Base-by-base conservation (phyloP, 2,329 filamentous ascomycete genomes). In the Zalaria sp. region DNA sequence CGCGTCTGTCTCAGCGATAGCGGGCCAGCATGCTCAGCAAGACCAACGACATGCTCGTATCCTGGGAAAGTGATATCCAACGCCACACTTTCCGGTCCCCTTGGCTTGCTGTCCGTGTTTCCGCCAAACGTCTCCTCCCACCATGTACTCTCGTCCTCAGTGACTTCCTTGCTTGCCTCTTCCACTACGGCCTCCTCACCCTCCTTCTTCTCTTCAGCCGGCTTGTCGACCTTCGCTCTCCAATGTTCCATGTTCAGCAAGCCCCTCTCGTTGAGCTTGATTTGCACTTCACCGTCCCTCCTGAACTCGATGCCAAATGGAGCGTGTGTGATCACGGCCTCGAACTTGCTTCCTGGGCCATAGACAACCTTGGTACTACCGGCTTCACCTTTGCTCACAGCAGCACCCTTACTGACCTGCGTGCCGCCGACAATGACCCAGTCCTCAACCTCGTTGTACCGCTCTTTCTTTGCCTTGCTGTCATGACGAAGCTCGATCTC, bases 121-220 rank as follows among this genome's bases (percentile, higher is more conserved):
- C 89, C 88, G 49, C 89, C 89, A 60, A 98, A 98, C 0, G 74
- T 77, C 66, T 98, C 91, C 5, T 98, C 91, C 91, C 91, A 98
- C 86, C 87, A 95, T 3, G 88, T 95, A 63, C 80, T 83, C 57
- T 95, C 83, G 49, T 91, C 83, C 48, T 82, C 76, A 9, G 68
- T 71, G 7, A 64, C 54, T 31, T 59, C 56, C 31, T 59, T 47
- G 34, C 62, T 46, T 28, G 60, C 57, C 35, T 62, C 57, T 39
- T 66, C 61, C 39, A 61, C 59, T 8, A 64, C 59, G 6, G 54
- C 52, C 27, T 52, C 54, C 39, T 68, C 65, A 37, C 66, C 59
- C 41, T 65, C 71, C 45, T 79, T 77, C 34, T 65, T 63, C 43
- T 66, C 71, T 43, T 78, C 75, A 46, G 71, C 67, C 49, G 75